A percentile compares a stretch with the other conserved stretches of the same genome.
Conservation (phyloP, 2,329 filamentous ascomycete species). For the Sclerotinia nivalis region DNA sequence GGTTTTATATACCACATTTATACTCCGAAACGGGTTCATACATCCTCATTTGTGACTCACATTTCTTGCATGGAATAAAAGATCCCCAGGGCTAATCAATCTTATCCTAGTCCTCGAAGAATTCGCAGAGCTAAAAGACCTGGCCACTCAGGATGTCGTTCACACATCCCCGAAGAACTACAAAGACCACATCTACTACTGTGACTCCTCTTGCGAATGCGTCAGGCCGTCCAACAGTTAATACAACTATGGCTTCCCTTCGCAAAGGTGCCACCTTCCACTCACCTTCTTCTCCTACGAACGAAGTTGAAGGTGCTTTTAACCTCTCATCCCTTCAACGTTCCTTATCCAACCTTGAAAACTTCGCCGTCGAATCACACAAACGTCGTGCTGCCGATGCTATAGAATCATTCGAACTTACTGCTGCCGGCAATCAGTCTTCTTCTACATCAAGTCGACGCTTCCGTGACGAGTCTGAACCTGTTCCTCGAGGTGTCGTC, state of each 20-base stretch:
- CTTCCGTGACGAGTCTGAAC: slow-evolving; percentile 58
- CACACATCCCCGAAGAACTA: slow-evolving; percentile 41
- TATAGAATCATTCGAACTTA: slow-evolving; percentile 64
- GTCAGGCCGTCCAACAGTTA: slow-evolving; percentile 49
- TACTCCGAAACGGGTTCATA: slow-evolving; percentile 14
- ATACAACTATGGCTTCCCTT: slow-evolving; percentile 57
- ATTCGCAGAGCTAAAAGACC: slow-evolving; percentile 28
- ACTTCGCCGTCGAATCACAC: slow-evolving; percentile 65
- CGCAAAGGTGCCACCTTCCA: slow-evolving; percentile 70
- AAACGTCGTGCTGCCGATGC: slow-evolving; percentile 68
- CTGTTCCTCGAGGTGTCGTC: slow-evolving; percentile 60
- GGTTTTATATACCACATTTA: not conserved
- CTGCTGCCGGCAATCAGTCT: slow-evolving; percentile 47
- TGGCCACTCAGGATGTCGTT: slow-evolving; percentile 41
- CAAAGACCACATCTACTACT: slow-evolving; percentile 44
- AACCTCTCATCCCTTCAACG: slow-evolving; percentile 53
- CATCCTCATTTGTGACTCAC: slow-evolving; percentile 36
- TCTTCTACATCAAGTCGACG: slow-evolving; percentile 42
- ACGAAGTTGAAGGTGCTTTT: slow-evolving; percentile 33
- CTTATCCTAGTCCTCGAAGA: slow-evolving; percentile 31
- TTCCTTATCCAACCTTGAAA: slow-evolving; percentile 69
- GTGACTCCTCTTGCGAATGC: slow-evolving; percentile 49
- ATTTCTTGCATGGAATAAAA: slow-evolving; percentile 34
- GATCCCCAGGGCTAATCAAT: slow-evolving; percentile 34
- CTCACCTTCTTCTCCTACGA: slow-evolving; percentile 43